Base-by-base conservation (phyloP, 768 basidiomycete species). In the Plicaturopsis crispa region DNA sequence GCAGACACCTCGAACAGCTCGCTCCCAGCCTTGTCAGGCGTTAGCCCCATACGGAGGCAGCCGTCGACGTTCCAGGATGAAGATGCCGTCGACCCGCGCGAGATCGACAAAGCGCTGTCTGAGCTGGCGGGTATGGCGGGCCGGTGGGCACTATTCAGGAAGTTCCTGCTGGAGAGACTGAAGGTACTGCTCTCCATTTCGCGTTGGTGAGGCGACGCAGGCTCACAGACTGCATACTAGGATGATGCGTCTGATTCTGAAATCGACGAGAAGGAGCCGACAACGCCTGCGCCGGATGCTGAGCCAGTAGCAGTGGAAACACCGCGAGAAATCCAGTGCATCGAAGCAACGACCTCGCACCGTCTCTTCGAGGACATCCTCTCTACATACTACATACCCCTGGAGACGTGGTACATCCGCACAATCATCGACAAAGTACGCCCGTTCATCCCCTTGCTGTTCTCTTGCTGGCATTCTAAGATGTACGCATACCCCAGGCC, bases 381-480 rank as follows among this genome's bases (percentile, higher is more conserved):
- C 8, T 59, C 56, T 6, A 72, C 71, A 7, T 94, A 87, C 50
- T 98, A 97, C 51, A 70, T 80, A 22, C 91, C 93, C 3, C 65
- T 98, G 40, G 96, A 99, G 54, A 61, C 82, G 4, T 98, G 93
- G 93, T 98, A 94, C 60, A 73, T 80, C 7, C 76, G 85, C 11
- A 78, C 75, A 13, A 82, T 80, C 44, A 81, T 96, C 34, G 89
- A 94, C 54, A 96, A 93, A 70, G 93, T 86, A 42, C 16, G 63
- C 12, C 17, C 6, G 3, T 4, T 6, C 17, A 11, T 23, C n/a
- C 4, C n/a, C 1, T 6, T 20, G 12, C 1, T 12, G 14, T 31
- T 32, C 2, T 35, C 21, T 13, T 12, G 26, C 26, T 39, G 6
- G 36, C 11, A 36, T 35, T 36, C 8, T 12, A 7, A 10, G 10